Evolutionary conservation across 768 basidiomycete genomes (phyloP), one percentile per base, ranked within the genome.

Genomic region (Mycena belliarum): DNA sequence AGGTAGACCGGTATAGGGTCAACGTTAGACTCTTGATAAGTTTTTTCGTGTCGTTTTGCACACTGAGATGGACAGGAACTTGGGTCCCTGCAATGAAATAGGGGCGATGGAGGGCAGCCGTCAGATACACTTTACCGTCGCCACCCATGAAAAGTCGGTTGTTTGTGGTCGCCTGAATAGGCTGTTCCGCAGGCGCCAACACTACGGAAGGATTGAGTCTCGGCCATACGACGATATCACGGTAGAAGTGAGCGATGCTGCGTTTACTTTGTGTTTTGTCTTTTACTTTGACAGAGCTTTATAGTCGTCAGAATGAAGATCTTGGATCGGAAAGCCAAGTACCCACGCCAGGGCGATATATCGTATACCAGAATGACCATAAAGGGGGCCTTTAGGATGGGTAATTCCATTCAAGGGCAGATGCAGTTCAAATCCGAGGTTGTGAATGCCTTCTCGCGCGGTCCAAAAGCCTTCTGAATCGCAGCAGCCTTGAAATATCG

Each of bases 181-280:
- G 85, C 37, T 81, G 76, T 15, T 79, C 72, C 4, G 85, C 79
- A 4, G 88, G 79, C 2, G 84, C 78, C 18, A 97, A 81, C 21
- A 86, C 76, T 5, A 75, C 54, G 20, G 79, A 72, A 4, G 88
- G 82, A 55, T 91, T 80, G 20, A 94, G 71, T 44, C 82, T 83
- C 1, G 93, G 93, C 83, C 87, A 93, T 26, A 95, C 76, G 51
- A 86, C 84, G 70, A 92, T 87, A 44, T 85, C 75, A 10, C 94
- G 85, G 70, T 95, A 96, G 70, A 95, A 94, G 72, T 97, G 94
- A 4, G 93, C 88, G 32, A 95, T 87, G 4, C 90, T 91, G 15
- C 83, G 79, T 63, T 80, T 80, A 25, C n/a, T n/a, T n/a, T 76
- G 75, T 5, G 82, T 82, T 16, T 77, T 72, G 51, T 91, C 85